Conservation (phyloP, 2,329 filamentous ascomycete species). For the Fusarium virguliforme region DNA sequence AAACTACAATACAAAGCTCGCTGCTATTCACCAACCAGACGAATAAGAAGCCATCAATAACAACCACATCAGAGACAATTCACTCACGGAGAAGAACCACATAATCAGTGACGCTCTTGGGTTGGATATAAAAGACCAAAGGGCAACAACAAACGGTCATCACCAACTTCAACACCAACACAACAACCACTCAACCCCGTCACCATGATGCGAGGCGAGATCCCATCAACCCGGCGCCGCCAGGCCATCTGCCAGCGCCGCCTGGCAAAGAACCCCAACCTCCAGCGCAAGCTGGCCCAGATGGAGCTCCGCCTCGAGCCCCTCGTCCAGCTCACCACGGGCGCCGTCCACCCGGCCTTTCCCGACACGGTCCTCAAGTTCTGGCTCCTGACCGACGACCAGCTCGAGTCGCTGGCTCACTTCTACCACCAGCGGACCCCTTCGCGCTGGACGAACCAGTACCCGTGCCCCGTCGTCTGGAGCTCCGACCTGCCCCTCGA, state of each 20-base stretch:
- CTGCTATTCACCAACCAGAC: constrained; percentile 29
- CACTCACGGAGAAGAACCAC: constrained; percentile 20
- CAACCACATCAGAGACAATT: constrained; percentile 31
- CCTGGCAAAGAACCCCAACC: constrained; percentile 64
- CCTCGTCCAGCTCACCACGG: constrained; percentile 75
- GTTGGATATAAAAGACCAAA: constrained; percentile 3
- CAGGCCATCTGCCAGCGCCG: constrained; percentile 52
- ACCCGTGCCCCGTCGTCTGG: constrained; percentile 81
- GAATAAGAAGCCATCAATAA: constrained; percentile 35
- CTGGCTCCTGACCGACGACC: constrained; percentile 79
- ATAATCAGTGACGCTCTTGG: constrained; percentile 27
- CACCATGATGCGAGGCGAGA: constrained; percentile 56
- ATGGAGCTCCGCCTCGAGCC: constrained; percentile 78
- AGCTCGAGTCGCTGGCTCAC: constrained; percentile 79
- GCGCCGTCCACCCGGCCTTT: constrained; percentile 75
- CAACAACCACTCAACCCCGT: constrained; percentile 10
- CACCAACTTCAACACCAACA: neutral
- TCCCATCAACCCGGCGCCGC: constrained; percentile 54
- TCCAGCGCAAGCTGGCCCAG: constrained; percentile 74
- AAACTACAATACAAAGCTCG: constrained; percentile 31
- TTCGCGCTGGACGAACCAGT: constrained; percentile 68
- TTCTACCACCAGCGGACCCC: constrained; percentile 82
- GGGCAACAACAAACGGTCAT: constrained; percentile 7
- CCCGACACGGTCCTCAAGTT: constrained; percentile 78
- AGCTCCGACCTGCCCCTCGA: constrained; percentile 66